Conservation (phyloP, 257 asterid species). For the Scutellaria minor region DNA sequence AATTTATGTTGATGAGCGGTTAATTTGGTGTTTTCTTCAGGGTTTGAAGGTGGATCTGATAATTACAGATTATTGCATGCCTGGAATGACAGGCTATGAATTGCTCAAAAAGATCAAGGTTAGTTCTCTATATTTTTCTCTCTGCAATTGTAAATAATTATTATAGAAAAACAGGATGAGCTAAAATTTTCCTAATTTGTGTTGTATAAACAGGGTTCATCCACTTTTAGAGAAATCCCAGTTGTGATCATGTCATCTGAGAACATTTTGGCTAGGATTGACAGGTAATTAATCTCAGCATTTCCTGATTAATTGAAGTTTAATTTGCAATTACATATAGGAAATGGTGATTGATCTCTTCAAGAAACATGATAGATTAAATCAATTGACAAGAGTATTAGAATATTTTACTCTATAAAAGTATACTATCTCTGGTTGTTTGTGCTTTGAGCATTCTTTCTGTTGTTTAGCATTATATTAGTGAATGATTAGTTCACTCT, state of each 20-base stretch:
- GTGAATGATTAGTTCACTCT: slow-evolving; percentile 19
- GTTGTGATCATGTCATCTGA: slow-evolving; percentile 98
- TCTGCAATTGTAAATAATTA: background rate
- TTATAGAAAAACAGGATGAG: background rate
- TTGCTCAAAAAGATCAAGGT: slow-evolving; percentile 90
- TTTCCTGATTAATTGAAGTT: background rate
- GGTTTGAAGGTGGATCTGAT: slow-evolving; percentile 88
- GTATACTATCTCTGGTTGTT: slow-evolving; percentile 5
- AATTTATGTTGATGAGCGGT: slow-evolving; percentile 20
- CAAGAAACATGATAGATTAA: slow-evolving; percentile 2
- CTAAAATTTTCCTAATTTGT: slow-evolving; percentile 26
- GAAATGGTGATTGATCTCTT: slow-evolving; percentile 25
- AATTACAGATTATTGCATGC: slow-evolving; percentile 95
- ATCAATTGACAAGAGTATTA: background rate
- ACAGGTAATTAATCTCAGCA: slow-evolving; percentile 55
- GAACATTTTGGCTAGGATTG: slow-evolving; percentile 77
- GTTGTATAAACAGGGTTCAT: slow-evolving; percentile 70
- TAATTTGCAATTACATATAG: background rate
- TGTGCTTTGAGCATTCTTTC: slow-evolving; percentile 4
- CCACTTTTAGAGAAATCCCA: slow-evolving; percentile 81
- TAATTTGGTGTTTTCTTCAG: slow-evolving; percentile 43
- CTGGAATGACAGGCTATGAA: slow-evolving; percentile 95
- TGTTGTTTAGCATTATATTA: background rate
- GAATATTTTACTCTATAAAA: background rate
- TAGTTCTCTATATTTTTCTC: background rate